Base-by-base conservation (phyloP, 2,329 filamentous ascomycete genomes). In the Paradendryphiella salina region DNA sequence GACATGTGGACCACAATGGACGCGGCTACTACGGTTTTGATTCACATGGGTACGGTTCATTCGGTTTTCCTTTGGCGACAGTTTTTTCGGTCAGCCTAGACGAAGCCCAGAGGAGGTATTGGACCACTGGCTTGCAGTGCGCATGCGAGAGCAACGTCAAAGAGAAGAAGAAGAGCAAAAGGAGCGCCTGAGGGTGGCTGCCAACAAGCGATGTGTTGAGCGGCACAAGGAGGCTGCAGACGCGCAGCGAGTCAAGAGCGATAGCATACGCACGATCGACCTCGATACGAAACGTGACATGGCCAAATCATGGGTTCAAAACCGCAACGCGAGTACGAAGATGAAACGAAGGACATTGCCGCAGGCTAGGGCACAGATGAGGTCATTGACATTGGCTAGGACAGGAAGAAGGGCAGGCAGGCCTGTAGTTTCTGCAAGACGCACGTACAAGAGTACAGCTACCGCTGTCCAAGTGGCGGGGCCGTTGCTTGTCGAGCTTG, bases 141-240 rank as follows among this genome's bases (percentile, higher is more conserved):
- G 21, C 21, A 23, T 4, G 6, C 21, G 6, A 23, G 21, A 23
- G 21, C 21, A 23, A 23, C 21, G 21, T 7, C 4, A 23, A 23
- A 23, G 3, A 7, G 21, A 23, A 23, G 6, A 5, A 23, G 21
- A 23, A 23, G 2, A 23, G 21, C 3, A 7, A 23, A 23, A 5
- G 21, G 21, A 23, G 21, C 21, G 8, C 21, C 21, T 3, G 21
- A 14, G 41, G 6, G 14, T 35, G 28, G 32, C 15, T 9, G n/a
- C 18, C 32, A 44, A 44, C 6, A 35, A 44, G 41, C 31, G 32
- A 17, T 44, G 41, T 17, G 3, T 44, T 15, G 41, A 44, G 32
- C 31, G 21, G 18, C 32, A 28, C 10, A 44, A 44, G 14, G 5
- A 29, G 41, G 14, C 8, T 11, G 29, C 41, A 13, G 11, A 35